Evolutionary conservation across 768 basidiomycete species (phyloP), one percentile per base, ranked within the genome.

Genomic region (Tricholoma bakamatsutake): DNA sequence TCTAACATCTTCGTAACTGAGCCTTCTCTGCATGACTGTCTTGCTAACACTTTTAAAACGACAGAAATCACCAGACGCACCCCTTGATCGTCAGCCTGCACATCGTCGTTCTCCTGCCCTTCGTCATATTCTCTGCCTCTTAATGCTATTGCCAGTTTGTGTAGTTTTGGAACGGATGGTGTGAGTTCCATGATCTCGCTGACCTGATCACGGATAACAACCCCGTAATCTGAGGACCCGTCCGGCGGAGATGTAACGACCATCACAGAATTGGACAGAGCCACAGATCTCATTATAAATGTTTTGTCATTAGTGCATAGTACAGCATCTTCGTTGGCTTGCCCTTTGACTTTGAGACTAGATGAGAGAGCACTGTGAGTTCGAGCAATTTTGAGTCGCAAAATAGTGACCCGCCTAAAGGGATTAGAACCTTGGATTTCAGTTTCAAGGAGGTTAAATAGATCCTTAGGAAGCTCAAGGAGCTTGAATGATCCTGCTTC

Each of bases 181-280:
- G 82, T 77, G 17, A 93, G 74, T 69, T 99, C 97, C 49, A 98
- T 70, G 48, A 98, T 78, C 62, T 97, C 88, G 61, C 84, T 86
- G 31, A 93, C 72, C 61, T 87, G 85, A 60, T 93, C 90, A 51
- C 87, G 82, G 51, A 97, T 86, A 52, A 87, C 80, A 9, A 90
- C 74, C 1, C 72, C 70, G 45, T 80, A 74, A 17, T 71, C 66
- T 2, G 67, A 61, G 27, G 63, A 53, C 28, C 62, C 66, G 62
- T 72, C 71, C 37, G 71, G 66, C 2, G 76, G 71, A 15, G 83
- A 73, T 2, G 84, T 84, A 57, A 89, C 76, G 43, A 98, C 80
- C 11, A 94, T 75, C 33, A 95, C 72, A 0, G 93, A 87, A 69
- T 98, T 98, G 15, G 94, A 97, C 47, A 97, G 74, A 8, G 80